Conservation (phyloP, 1,139 yeast genomes). For the Yamadazyma triangularis region DNA sequence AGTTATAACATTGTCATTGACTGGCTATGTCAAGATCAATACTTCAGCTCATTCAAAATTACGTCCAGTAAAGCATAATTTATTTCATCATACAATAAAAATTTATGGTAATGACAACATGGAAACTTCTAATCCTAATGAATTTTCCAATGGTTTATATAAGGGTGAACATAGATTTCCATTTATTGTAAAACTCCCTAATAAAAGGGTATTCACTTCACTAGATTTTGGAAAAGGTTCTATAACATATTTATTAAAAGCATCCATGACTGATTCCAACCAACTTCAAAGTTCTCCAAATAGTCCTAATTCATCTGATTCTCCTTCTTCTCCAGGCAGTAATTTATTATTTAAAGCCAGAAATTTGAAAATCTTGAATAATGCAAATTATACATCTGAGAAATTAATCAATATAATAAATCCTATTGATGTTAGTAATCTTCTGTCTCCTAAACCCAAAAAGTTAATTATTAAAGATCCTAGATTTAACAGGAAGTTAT, state of each 20-base stretch:
- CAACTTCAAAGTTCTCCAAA: slow-evolving; percentile 8
- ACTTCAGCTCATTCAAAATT: slow-evolving; percentile 48
- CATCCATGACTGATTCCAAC: slow-evolving; percentile 41
- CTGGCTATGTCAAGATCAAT: slow-evolving; percentile 55
- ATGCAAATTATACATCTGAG: slow-evolving; percentile 43
- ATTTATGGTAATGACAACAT: slow-evolving; percentile 52
- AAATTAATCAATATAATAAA: slow-evolving; percentile 57
- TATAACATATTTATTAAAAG: slow-evolving; percentile 62
- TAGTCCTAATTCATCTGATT: slow-evolving; percentile 7
- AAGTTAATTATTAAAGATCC: slow-evolving; percentile 55
- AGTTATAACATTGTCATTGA: slow-evolving; percentile 47
- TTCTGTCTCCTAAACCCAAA: slow-evolving; percentile 68
- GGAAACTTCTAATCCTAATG: slow-evolving; percentile 15
- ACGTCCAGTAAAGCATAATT: slow-evolving; percentile 45
- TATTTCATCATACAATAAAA: slow-evolving; percentile 61
- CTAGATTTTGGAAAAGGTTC: slow-evolving; percentile 84
- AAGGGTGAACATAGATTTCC: slow-evolving; percentile 89
- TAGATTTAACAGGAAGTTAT: slow-evolving; percentile 20
- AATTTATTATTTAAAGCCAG: slow-evolving; percentile 19
- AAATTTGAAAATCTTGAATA: slow-evolving; percentile 18
- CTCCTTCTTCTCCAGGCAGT: slow-evolving; percentile 6
- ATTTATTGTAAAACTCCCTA: slow-evolving; percentile 73
- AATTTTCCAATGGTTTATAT: slow-evolving; percentile 45
- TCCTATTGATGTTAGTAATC: slow-evolving; percentile 67
- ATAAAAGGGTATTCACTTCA: slow-evolving; percentile 65